Evolutionary conservation across 108 stramenopile species (phyloP), one percentile per base, ranked within the genome.

Genomic region (Asterionellopsis glacialis): DNA sequence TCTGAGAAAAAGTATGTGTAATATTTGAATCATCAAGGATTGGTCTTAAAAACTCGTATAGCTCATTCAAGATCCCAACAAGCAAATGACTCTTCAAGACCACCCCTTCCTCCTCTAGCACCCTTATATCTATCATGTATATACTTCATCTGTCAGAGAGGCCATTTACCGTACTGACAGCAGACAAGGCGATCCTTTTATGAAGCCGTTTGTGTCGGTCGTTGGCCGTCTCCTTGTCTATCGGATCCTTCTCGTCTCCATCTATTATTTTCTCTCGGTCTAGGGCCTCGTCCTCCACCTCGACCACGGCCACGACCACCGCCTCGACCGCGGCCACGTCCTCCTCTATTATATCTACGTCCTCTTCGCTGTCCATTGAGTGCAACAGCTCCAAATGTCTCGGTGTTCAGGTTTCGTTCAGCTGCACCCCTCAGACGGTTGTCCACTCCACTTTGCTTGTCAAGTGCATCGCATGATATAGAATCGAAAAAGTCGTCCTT

Each of bases 401-500:
- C 91, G 24, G 88, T 76, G 67, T 93, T 93, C 57, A 93, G 59
- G 51, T 68, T 78, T 48, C 87, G 76, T 55, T 93, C 91, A 13
- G 67, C 61, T 6, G 76, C 70, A 0, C 88, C 88, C 38, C 88
- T 76, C 33, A 93, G 65, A 41, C 91, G 77, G 67, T 93, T 86
- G 62, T 93, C 84, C 27, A 90, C 51, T 41, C 91, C 91, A 14
- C 69, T 61, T 42, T 72, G 51, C 53, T 71, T 75, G 70, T 93
- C 91, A 16, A 79, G 55, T n/a, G 85, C 85, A 61, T 93, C 91
- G 63, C 84, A 84, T 16, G 86, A 88, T 18, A 93, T 85, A 42
- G 83, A 77, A 59, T 93, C 91, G 57, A 93, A 93, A 72, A 93
- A 93, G 49, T 88, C 82, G 57, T 90, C 76, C 69, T 88, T 88